Percentiles rank a stretch among this genome's conserved stretches.
Conservation (phyloP, 805 yeast species). For the Helenozyma baotianmanensis region DNA sequence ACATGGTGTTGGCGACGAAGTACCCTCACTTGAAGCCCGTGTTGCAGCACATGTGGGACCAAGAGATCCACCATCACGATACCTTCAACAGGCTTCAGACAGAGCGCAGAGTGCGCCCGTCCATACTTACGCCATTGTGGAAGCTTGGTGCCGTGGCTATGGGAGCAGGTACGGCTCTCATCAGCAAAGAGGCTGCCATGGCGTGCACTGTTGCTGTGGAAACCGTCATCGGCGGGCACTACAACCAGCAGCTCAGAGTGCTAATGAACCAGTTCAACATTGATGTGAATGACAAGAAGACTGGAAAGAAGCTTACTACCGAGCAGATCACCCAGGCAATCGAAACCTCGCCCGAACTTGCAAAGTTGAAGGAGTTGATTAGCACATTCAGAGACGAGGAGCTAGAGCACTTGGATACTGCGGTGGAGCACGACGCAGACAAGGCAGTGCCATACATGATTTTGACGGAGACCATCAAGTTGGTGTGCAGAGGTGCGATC, state of each 20-base stretch:
- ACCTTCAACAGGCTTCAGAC: slow-evolving; percentile 79
- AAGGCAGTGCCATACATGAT: slow-evolving; percentile 89
- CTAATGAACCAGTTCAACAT: slow-evolving; percentile 63
- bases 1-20: slow-evolving; percentile 62
- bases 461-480: slow-evolving; percentile 81
- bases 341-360: slow-evolving; percentile 50
- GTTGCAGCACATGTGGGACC: slow-evolving; percentile 96
- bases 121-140: slow-evolving; percentile 90
- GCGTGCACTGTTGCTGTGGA: slow-evolving; percentile 99
- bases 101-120: slow-evolving; percentile 81
- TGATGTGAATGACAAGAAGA: slow-evolving; percentile 31
- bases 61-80: slow-evolving; percentile 84
- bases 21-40: slow-evolving; percentile 75
- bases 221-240: slow-evolving; percentile 95
- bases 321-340: slow-evolving; percentile 21
- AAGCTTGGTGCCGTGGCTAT: slow-evolving; percentile 81
- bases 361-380: slow-evolving; percentile 55
- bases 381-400: slow-evolving; percentile 88
- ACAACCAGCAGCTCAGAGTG: slow-evolving; percentile 81
- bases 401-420: slow-evolving; percentile 91
- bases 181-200: slow-evolving; percentile 97
- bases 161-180: slow-evolving; percentile 81
- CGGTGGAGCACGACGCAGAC: slow-evolving; percentile 86
- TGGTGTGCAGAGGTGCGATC: slow-evolving; percentile 82
- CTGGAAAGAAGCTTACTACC: slow-evolving; percentile 24